These are phyloP conservation scores for Tillandsia fasciculata DNA, from an alignment of 176 grass and related monocot species.

Conservation along the genomic window DNA sequence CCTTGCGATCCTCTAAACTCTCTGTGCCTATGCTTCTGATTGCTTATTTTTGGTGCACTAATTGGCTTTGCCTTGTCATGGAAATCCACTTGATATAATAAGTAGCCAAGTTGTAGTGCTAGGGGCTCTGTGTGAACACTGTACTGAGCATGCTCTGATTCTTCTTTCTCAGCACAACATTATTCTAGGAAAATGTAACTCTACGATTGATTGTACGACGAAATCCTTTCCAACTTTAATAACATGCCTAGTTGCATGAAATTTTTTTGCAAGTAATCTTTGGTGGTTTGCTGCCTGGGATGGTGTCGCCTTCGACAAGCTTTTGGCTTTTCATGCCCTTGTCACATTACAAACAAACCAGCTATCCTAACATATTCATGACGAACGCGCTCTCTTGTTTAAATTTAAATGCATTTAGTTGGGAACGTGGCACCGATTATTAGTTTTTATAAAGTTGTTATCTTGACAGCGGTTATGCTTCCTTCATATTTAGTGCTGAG, in stretches of 20 bases:
- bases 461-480: neutral
- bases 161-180: too few relatives aligned
- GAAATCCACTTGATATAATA: neutral
- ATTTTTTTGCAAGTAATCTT: neutral
- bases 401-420: too few relatives aligned
- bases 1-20: too few relatives aligned
- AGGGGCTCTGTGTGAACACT: neutral
- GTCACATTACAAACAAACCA: too few relatives aligned
- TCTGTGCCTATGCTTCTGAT: neutral
- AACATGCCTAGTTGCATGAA: neutral
- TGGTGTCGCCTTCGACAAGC: neutral
- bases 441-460: neutral
- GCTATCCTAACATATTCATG: too few relatives aligned
- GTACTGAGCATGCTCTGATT: neutral
- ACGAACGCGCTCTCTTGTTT: too few relatives aligned
- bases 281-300: neutral
- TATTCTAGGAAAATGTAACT: too few relatives aligned
- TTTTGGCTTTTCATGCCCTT: too few relatives aligned
- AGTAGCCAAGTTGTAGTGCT: neutral
- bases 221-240: neutral
- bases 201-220: too few relatives aligned
- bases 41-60: neutral
- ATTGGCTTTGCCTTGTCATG: neutral
- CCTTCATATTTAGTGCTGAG: neutral
- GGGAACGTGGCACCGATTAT: neutral